Base-by-base conservation (phyloP, 371 early-diverging fungal genomes). In the Mucor lusitanicus region DNA sequence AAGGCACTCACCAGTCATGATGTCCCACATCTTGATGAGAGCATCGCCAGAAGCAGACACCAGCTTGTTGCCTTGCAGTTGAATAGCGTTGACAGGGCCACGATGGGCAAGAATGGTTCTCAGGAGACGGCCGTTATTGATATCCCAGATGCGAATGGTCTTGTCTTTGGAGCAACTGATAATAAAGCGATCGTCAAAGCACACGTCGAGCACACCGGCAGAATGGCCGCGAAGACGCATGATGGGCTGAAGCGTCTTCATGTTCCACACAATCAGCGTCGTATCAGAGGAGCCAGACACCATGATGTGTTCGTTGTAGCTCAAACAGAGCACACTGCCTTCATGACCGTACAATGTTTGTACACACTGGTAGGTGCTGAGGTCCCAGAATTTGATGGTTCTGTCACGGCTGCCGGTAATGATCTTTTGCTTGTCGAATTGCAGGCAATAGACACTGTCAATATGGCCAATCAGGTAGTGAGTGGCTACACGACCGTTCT, bases 391-490 rank as follows among this genome's bases (percentile, higher is more conserved):
- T 64, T 90, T 90, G 68, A 98, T 85, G 7, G 95, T 92, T 35
- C 88, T 79, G 81, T 99, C 99, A 57, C 97, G 88, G 6, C 97
- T 96, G 3, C 99, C 99, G 0, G 95, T 94, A 12, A 97, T 88
- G 21, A 99, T 87, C 57, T 86, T 86, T 37, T 88, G 64, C n/a
- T 82, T 76, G 70, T 96, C 95, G 69, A 92, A 94, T 70, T 96
- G 99, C 27, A 97, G 83, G 66, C 97, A 97, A 71, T 99, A 96
- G 6, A 99, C 95, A 61, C 94, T 91, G 68, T 99, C 99, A 3
- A 69, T 66, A 75, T 99, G 99, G 1, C 99, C 97, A 3, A 75
- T 64, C 7, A 93, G 70, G 46, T 78, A 85, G 27, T 76, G 82
- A 0, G 80, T 75, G 2, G 57, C 56, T 1, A 74, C 82, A 28